Evolutionary conservation across 2,329 filamentous ascomycete species (phyloP).

Genomic region (Aspergillus tubingensis): DNA sequence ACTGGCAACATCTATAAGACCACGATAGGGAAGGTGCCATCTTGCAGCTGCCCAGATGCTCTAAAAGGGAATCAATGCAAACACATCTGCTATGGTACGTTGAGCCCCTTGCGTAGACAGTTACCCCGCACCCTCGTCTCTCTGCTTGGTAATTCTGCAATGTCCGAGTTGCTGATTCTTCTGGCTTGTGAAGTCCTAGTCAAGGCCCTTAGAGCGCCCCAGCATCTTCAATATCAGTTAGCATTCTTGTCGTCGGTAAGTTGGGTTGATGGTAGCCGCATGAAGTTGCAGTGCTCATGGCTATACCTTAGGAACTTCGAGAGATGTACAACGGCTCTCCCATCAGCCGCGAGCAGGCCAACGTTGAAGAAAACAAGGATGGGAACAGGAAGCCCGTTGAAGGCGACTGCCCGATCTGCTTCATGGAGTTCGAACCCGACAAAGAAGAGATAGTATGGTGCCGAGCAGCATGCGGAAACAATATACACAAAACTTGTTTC

Average conservation of each 20-base stretch:
- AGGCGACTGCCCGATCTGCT: conserved; percentile 66
- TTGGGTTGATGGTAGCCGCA: neutral
- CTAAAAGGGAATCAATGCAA: conserved; percentile 63
- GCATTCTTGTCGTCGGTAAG: conserved; percentile 57
- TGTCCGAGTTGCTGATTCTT: conserved; percentile 14
- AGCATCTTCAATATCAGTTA: conserved; percentile 60
- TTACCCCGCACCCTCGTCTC: neutral
- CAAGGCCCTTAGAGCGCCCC: conserved; percentile 59
- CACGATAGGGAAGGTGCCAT: conserved; percentile 53
- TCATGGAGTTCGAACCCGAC: conserved; percentile 54
- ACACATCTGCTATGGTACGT: conserved; percentile 60
- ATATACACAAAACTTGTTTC: conserved; percentile 62
- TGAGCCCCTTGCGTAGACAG: neutral
- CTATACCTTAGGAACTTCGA: conserved; percentile 52
- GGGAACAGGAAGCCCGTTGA: conserved; percentile 60
- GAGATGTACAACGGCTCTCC: conserved; percentile 58
- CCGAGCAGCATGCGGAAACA: conserved; percentile 63
- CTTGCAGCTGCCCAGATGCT: conserved; percentile 58
- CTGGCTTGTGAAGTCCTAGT: conserved; percentile 51
- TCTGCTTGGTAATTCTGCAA: conserved; percentile 16
- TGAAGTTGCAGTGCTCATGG: neutral
- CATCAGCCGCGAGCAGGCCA: conserved; percentile 47
- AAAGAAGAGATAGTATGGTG: conserved; percentile 59
- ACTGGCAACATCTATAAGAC: conserved; percentile 66
- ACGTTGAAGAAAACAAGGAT: conserved; percentile 35